Percentiles rank a stretch among this genome's conserved stretches.
These are phyloP conservation scores for Quillaja saponaria DNA, from an alignment of 306 rosid species.

Conservation along the genomic window DNA sequence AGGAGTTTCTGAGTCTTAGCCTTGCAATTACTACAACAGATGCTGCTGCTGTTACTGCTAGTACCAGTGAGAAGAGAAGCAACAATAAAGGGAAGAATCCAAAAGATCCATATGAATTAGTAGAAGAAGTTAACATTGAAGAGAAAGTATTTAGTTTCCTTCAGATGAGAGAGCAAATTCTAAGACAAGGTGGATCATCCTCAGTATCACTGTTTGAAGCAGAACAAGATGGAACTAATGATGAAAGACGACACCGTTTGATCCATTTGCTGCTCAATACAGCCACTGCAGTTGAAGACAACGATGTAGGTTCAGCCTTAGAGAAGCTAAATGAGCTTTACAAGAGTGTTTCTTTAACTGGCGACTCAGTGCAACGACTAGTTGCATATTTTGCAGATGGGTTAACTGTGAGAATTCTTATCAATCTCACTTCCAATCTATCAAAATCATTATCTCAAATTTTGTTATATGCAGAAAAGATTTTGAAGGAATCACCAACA, in stretches of 20 bases:
- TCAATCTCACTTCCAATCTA: slow-evolving; percentile 54
- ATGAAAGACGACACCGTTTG: slow-evolving; percentile 35
- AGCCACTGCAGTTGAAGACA: slow-evolving; percentile 49
- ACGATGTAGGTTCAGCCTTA: slow-evolving; percentile 42
- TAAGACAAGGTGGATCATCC: slow-evolving; percentile 53
- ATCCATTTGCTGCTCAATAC: slow-evolving; percentile 63
- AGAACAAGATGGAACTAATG: slow-evolving; percentile 21
- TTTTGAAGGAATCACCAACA: slow-evolving; percentile 60
- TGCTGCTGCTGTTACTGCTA: slow-evolving; percentile 1
- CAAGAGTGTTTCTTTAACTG: slow-evolving; percentile 50
- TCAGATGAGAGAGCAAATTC: slow-evolving; percentile 70
- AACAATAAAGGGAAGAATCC: slow-evolving; percentile 43
- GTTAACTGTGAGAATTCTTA: slow-evolving; percentile 55
- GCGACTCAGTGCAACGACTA: slow-evolving; percentile 66
- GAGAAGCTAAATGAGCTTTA: slow-evolving; percentile 54
- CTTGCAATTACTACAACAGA: slow-evolving; percentile 39
- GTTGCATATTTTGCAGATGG: slow-evolving; percentile 71
- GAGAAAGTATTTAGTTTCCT: slow-evolving; percentile 69
- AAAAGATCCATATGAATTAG: slow-evolving; percentile 10
- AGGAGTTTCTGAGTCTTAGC: slow-evolving; percentile 70
- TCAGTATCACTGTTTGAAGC: no score
- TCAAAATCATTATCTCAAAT: no score
- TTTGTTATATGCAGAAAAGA: slow-evolving; percentile 52
- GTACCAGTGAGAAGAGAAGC: slow-evolving; percentile 43
- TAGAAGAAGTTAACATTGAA: slow-evolving; percentile 40